Evolutionary conservation across 805 yeast genomes (phyloP).

Genomic region (Nakazawaea laoshanensis): DNA sequence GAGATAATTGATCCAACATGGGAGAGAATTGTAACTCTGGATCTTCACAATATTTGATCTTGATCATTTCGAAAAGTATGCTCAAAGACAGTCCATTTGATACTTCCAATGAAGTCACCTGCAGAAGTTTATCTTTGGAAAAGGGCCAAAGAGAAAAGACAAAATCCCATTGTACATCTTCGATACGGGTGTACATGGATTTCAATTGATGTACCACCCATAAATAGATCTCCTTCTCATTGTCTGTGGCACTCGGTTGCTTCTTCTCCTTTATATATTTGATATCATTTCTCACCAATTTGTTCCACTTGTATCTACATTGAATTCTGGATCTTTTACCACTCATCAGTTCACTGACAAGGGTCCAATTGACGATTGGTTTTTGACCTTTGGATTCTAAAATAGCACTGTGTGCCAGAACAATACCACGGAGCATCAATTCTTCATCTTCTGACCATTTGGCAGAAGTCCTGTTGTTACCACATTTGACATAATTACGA

Average conservation of each 20-base stretch:
- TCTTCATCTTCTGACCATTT: constrained; percentile 81
- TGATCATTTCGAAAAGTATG: constrained; percentile 5
- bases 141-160: constrained; percentile 8
- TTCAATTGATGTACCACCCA: constrained; percentile 10
- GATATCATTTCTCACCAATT: constrained; percentile 47
- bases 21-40: neutral
- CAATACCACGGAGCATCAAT: constrained; percentile 43
- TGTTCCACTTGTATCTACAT: constrained; percentile 94
- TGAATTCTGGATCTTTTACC: constrained; percentile 88
- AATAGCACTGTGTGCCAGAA: constrained; percentile 32
- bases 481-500: constrained; percentile 94
- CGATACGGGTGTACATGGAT: constrained; percentile 3
- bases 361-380: constrained; percentile 77
- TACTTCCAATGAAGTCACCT: neutral
- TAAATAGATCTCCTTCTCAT: constrained; percentile 3
- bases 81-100: neutral
- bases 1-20: neutral
- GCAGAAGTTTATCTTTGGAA: neutral
- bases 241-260: neutral
- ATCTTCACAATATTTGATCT: constrained; percentile 1
- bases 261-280: neutral
- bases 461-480: constrained; percentile 61
- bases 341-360: constrained; percentile 82
- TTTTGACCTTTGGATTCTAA: constrained; percentile 17
- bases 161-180: constrained; percentile 9